Conservation (phyloP, 1,139 yeast genomes). For the Pichia sp. region DNA sequence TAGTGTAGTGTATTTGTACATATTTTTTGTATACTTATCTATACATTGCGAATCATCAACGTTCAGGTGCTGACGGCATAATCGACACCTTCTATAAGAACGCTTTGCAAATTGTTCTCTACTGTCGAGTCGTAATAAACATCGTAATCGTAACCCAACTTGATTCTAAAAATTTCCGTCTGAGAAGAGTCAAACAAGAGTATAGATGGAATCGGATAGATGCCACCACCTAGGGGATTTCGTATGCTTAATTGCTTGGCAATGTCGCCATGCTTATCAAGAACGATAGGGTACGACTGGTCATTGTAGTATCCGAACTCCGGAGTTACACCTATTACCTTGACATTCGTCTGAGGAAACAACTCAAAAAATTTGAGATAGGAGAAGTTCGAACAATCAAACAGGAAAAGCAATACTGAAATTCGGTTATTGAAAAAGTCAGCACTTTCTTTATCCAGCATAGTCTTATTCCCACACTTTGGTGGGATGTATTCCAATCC, state of each 20-base stretch:
- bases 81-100: slow-evolving; percentile 15
- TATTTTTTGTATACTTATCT: neutral
- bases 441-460: neutral
- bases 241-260: slow-evolving; percentile 32
- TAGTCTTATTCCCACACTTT: slow-evolving; percentile 1
- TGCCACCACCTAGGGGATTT: slow-evolving; percentile 51
- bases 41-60: neutral
- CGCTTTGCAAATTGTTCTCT: slow-evolving; percentile 18
- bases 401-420: slow-evolving; percentile 12
- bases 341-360: slow-evolving; percentile 6
- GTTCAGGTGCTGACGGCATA: slow-evolving; percentile 10
- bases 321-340: slow-evolving; percentile 26
- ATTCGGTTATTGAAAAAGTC: neutral
- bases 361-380: slow-evolving; percentile 6
- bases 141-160: slow-evolving; percentile 26
- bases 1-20: neutral
- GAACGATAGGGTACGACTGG: slow-evolving; percentile 25
- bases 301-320: slow-evolving; percentile 13
- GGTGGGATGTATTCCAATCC: slow-evolving; percentile 12
- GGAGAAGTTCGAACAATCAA: slow-evolving; percentile 8
- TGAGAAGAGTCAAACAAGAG: slow-evolving; percentile 34
- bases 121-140: slow-evolving; percentile 18
- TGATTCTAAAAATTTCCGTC: slow-evolving; percentile 22
- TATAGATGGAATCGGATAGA: slow-evolving; percentile 43
- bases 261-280: slow-evolving; percentile 26